Conservation (phyloP, 495 filamentous ascomycete species). For the Penicillium samsonianum region DNA sequence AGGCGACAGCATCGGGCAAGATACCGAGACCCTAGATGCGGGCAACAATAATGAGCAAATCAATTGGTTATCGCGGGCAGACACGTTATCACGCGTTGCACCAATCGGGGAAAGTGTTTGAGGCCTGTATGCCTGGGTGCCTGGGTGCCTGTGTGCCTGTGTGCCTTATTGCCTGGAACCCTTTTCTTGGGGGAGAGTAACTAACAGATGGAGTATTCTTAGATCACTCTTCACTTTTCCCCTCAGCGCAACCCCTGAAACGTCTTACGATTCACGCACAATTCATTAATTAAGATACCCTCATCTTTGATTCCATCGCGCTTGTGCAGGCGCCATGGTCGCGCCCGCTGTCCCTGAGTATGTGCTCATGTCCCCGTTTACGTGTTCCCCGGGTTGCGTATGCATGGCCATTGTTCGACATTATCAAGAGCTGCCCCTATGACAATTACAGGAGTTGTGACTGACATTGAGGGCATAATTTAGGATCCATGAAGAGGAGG, state of each 20-base stretch:
- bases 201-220: conserved; percentile 16
- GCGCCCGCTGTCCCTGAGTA: conserved; percentile 89
- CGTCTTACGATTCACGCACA: conserved; percentile 3
- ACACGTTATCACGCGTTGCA: conserved; percentile 39
- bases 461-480: conserved; percentile 24
- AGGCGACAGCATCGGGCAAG: conserved; percentile 2
- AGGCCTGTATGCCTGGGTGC: conserved; percentile 28
- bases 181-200: conserved; percentile 8
- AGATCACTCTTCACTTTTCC: conserved; percentile 17
- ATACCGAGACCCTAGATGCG: conserved; percentile 6
- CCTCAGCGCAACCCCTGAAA: conserved; percentile 14
- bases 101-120: conserved; percentile 34
- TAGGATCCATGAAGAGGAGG: conserved; percentile 86
- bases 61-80: conserved; percentile 12
- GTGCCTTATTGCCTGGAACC: conserved; percentile 32
- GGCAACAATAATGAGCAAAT: conserved; percentile 1
- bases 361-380: conserved; percentile 43
- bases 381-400: conserved; percentile 38
- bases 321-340: conserved; percentile 65
- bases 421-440: conserved; percentile 9
- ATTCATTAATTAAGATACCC: conserved; percentile 6
- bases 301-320: conserved; percentile 17
- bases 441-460: conserved; percentile 10
- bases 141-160: conserved; percentile 28
- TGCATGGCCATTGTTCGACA: conserved; percentile 26